Conservation (phyloP, 108 stramenopile species). For the Skeletonema grethae region DNA sequence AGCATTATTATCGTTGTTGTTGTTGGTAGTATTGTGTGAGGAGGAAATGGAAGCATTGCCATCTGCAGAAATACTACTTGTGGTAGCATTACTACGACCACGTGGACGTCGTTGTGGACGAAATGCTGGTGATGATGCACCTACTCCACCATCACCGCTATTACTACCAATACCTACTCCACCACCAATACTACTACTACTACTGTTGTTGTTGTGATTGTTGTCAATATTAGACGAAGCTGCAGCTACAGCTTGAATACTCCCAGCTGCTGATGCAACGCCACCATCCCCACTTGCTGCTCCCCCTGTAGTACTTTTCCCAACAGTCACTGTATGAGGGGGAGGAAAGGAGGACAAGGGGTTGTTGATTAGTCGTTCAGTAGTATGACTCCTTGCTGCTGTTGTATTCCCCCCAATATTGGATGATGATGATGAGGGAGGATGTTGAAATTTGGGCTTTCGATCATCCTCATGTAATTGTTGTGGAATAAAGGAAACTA, state of each 20-base stretch:
- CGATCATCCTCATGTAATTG: background rate
- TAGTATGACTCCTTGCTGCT: too few relatives aligned
- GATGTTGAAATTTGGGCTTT: slow-evolving; percentile 1
- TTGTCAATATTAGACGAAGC: background rate
- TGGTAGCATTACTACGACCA: background rate
- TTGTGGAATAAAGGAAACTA: background rate
- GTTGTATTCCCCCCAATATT: background rate
- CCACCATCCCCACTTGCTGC: too few relatives aligned
- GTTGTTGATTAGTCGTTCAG: too few relatives aligned
- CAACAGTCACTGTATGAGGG: background rate
- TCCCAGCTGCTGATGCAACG: too few relatives aligned
- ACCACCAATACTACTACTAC: background rate
- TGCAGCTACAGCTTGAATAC: background rate
- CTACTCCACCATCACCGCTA: too few relatives aligned
- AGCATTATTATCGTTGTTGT: too few relatives aligned
- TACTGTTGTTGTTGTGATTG: background rate
- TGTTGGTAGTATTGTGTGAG: background rate
- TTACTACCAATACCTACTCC: too few relatives aligned
- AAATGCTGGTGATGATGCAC: background rate
- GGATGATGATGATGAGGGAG: background rate
- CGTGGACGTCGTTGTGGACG: background rate
- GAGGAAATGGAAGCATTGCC: background rate
- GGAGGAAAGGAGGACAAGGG: background rate
- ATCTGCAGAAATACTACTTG: background rate
- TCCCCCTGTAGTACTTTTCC: background rate